These are phyloP conservation scores for Macroventuria anomochaeta DNA, from an alignment of 2,329 filamentous ascomycete genomes.

Conservation along the genomic window DNA sequence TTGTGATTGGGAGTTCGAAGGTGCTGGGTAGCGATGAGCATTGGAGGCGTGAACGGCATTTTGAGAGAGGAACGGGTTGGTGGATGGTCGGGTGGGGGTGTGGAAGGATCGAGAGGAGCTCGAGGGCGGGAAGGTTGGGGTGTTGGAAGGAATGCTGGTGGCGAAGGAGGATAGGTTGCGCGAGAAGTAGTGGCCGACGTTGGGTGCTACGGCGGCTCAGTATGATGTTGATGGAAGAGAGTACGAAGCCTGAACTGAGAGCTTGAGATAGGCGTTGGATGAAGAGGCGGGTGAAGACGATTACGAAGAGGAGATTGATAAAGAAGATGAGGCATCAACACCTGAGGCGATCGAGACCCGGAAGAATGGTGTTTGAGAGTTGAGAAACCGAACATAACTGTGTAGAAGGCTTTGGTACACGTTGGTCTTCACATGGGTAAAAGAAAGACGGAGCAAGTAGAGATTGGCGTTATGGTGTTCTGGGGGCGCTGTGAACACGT, in stretches of 20 bases:
- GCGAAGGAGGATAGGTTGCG: slow-evolving; percentile 23
- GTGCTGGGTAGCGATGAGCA: slow-evolving; percentile 46
- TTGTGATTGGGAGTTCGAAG: slow-evolving; percentile 52
- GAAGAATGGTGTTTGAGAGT: no score
- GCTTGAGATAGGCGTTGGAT: slow-evolving; percentile 33
- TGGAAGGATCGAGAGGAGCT: slow-evolving; percentile 8
- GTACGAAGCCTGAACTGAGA: slow-evolving; percentile 36
- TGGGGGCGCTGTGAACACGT: no score
- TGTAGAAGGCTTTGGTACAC: no score
- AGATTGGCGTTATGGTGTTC: no score
- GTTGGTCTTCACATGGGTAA: no score
- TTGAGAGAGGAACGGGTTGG: slow-evolving; percentile 48
- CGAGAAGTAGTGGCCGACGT: slow-evolving; percentile 12
- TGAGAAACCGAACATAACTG: no score
- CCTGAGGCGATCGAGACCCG: neutral
- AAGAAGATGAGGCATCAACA: neutral
- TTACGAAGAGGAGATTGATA: neutral
- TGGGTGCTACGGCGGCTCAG: slow-evolving; percentile 21
- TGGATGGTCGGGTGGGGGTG: slow-evolving; percentile 23
- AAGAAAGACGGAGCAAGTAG: no score
- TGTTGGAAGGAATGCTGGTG: slow-evolving; percentile 37
- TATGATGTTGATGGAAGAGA: slow-evolving; percentile 17
- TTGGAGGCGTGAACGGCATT: slow-evolving; percentile 51
- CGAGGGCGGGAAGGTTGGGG: slow-evolving; percentile 24
- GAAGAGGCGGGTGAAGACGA: slow-evolving; percentile 13